Evolutionary conservation across 495 filamentous ascomycete genomes (phyloP), one percentile per base, ranked within the genome.

Genomic region (Podospora conica): DNA sequence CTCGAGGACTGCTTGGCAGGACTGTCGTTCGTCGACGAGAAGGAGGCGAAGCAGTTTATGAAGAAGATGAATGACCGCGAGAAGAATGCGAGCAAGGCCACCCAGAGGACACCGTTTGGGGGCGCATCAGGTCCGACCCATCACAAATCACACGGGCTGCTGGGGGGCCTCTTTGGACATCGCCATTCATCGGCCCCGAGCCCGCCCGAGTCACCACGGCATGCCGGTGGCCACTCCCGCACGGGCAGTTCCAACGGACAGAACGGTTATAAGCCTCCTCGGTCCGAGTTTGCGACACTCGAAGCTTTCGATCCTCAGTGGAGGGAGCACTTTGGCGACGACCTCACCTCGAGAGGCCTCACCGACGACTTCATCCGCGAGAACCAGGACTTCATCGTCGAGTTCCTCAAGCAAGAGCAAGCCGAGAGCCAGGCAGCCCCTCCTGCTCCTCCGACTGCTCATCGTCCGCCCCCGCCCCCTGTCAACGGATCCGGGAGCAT

Each of bases 31-130:
- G 86, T 87, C 59, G 93, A 97, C 74, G 93, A 97, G 80, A 97
- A 97, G 78, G 96, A 98, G 74, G 95, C 96, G 28, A 93, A 90
- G 76, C 87, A 88, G 60, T 97, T 98, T 76, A 85, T 91, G 74
- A 93, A 96, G 81, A 98, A 96, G 79, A 88, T 98, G 81, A 88
- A 93, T 66, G 93, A 96, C 69, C 82, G 93, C 64, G 93, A 96
- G 77, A 96, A 97, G 85, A 90, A 91, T 76, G 92, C 92, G 9
- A 92, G 87, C 78, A 96, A 96, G 77, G 86, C 86, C 60, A 97
- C 93, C 9, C 86, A 77, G 68, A 83, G 85, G 68, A 93, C 88
- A 18, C 87, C 89, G 8, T 97, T 96, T 70, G 87, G 88, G 23
- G 89, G 87, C 9, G 69, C 81, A 23, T 80, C 81, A 23, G 80